phyloP scores from a whole-genome alignment of 257 asterid genomes.

The Haberlea rhodopensis region DNA sequence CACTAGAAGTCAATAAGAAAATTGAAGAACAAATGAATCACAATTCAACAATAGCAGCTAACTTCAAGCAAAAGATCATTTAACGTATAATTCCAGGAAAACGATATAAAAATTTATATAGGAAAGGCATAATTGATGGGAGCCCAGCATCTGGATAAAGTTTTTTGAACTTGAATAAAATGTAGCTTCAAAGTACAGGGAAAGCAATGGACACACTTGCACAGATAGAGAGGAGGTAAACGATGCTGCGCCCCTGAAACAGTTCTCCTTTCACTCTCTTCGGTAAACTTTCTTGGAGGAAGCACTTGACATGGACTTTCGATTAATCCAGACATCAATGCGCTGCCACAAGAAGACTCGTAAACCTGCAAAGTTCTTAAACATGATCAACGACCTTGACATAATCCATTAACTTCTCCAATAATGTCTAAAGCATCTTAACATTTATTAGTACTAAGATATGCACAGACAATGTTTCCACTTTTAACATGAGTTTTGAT shows the following conservation, averaged over 20 bases:
- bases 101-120: not conserved
- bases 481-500: constrained; percentile 7
- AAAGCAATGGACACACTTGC: constrained; percentile 68
- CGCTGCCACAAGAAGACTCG: constrained; percentile 57
- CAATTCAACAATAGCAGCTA: not conserved
- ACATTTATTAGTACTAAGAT: not conserved
- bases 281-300: constrained; percentile 67
- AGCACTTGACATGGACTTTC: constrained; percentile 83
- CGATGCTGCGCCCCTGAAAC: constrained; percentile 39
- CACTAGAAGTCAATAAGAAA: not conserved
- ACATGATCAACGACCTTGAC: not conserved
- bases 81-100: constrained; percentile 14
- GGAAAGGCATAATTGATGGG: not conserved
- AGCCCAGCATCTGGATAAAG: constrained; percentile 3
- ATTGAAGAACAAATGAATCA: constrained; percentile 7
- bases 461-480: not conserved
- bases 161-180: constrained; percentile 7
- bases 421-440: not conserved
- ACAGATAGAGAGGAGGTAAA: constrained; percentile 63
- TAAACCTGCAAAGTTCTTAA: constrained; percentile 61
- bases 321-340: constrained; percentile 65
- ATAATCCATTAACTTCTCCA: not conserved
- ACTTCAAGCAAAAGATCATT: not conserved
- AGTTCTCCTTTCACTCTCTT: constrained; percentile 69
- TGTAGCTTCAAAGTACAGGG: constrained; percentile 20